A percentile compares a stretch with the other conserved stretches of the same genome.
Conservation (phyloP, 2,329 filamentous ascomycete genomes). For the Exserohilum rostratum region DNA sequence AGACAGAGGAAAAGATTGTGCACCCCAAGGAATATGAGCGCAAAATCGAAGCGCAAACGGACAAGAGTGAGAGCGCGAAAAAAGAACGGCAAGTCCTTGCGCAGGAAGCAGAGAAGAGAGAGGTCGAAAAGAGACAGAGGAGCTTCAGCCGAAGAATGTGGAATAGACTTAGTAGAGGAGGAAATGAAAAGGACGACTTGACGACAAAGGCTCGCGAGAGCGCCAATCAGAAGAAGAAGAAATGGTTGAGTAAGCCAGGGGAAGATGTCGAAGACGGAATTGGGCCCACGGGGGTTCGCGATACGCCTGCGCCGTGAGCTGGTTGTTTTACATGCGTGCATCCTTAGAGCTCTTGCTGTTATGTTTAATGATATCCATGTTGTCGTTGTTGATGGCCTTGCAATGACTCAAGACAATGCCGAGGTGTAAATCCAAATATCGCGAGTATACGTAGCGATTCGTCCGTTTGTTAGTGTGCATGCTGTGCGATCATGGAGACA, state of each 20-base stretch:
- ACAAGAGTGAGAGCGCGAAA: constrained; percentile 66
- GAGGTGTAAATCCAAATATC: too few species aligned
- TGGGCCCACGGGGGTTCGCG: constrained; percentile 41
- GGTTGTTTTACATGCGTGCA: not conserved
- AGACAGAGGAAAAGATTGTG: constrained; percentile 64
- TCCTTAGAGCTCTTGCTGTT: not conserved
- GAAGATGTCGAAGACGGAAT: constrained; percentile 47
- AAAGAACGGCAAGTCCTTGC: constrained; percentile 62
- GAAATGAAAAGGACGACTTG: constrained; percentile 23
- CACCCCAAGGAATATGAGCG: constrained; percentile 63
- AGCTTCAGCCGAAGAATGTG: constrained; percentile 41
- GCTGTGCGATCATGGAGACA: constrained; percentile 12
- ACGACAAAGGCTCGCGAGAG: constrained; percentile 25
- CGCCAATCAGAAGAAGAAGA: constrained; percentile 34
- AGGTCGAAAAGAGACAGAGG: constrained; percentile 47
- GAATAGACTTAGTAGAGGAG: constrained; percentile 31
- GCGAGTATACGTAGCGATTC: too few species aligned
- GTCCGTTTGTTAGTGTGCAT: too few species aligned
- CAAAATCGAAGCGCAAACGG: constrained; percentile 56
- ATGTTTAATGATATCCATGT: constrained; percentile 9
- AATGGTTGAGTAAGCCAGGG: constrained; percentile 39
- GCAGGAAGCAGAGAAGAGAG: constrained; percentile 53
- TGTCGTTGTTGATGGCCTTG: constrained; percentile 1
- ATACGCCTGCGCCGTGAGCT: constrained; percentile 17
- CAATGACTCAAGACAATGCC: too few species aligned